Base-by-base conservation (phyloP, 139 green algal genomes). In the Dunaliella primolecta region DNA sequence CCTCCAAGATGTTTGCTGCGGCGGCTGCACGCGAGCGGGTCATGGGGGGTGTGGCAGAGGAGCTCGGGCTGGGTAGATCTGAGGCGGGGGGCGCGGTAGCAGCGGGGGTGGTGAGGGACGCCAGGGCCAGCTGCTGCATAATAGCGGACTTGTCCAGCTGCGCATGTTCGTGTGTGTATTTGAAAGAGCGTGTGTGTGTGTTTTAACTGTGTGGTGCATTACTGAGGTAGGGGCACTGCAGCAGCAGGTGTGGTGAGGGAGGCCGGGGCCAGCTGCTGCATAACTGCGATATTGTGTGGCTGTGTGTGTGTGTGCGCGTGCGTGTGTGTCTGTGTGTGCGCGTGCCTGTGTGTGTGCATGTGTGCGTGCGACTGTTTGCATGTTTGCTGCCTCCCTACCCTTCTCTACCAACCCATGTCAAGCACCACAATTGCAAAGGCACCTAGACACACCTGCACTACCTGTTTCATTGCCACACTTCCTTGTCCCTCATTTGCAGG, bases 1-100 rank as follows among this genome's bases (percentile, higher is more conserved):
- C 87, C 84, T 98, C 95, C 34, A 98, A 75, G 91, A 99, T 94
- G 88, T 97, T 98, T 34, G 91, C 84, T 38, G 97, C 91, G 33
- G 94, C 95, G 75, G 96, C 94, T 64, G 91, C 88, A 78, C 96
- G 94, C 1, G 93, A 96, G 36, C 87, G 89, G 1, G 90, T 89
- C 35, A 94, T 82, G 30, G 95, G 80, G 1, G 82, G 88, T 0
- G 84, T 32, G 23, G 80, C n/a, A 32, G 23, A 25, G 7, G 7
- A 25, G 46, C 46, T 64, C 7, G 7, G 7, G 46, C 46, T 64
- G 34, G 36, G 23, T 2, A 33, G 21, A 2, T 74, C 35, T 72
- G 36, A 30, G 30, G 27, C 21, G 33, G 21, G 32, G 32, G 11
- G 31, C 11, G 72, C 11, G 24, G 29, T 32, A 24, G 72, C 30